Evolutionary conservation across 1,139 yeast species (phyloP).

Genomic region (Suhomyces maxii): DNA sequence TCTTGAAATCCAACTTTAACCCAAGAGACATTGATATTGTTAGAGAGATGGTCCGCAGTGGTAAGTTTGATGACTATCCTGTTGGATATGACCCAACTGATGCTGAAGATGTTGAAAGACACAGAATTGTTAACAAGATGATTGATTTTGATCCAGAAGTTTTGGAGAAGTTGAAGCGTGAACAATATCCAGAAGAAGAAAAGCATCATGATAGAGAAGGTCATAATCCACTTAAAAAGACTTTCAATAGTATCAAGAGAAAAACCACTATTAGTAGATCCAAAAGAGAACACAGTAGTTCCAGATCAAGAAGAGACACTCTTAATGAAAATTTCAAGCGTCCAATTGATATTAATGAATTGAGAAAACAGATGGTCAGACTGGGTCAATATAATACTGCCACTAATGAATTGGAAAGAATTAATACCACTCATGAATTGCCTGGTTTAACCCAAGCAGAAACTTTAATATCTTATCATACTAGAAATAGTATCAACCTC

Average conservation of each 20-base stretch:
- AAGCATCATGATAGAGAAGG: constrained; percentile 5
- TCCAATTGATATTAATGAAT: constrained; percentile 37
- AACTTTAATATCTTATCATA: constrained; percentile 46
- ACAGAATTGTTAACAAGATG: constrained; percentile 38
- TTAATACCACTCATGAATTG: constrained; percentile 47
- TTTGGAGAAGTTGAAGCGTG: constrained; percentile 34
- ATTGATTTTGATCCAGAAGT: constrained; percentile 37
- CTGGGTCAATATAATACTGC: constrained; percentile 38
- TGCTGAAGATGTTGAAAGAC: constrained; percentile 43
- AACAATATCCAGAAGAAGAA: constrained; percentile 15
- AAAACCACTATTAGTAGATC: constrained; percentile 23
- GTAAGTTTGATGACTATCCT: constrained; percentile 51
- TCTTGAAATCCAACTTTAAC: constrained; percentile 43
- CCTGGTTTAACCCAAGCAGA: constrained; percentile 56
- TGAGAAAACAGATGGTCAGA: constrained; percentile 44
- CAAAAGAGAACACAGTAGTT: constrained; percentile 20
- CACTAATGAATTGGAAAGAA: constrained; percentile 39
- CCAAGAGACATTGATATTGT: constrained; percentile 59
- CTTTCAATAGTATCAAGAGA: constrained; percentile 37
- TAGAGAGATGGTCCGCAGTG: constrained; percentile 48
- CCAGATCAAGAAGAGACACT: constrained; percentile 33
- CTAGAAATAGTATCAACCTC: constrained; percentile 37
- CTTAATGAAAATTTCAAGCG: constrained; percentile 33
- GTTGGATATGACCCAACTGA: constrained; percentile 63
- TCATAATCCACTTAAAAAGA: constrained; percentile 28